Conservation (phyloP, 2,329 filamentous ascomycete species). For the Immersiporthe knoxdaviesiana region DNA sequence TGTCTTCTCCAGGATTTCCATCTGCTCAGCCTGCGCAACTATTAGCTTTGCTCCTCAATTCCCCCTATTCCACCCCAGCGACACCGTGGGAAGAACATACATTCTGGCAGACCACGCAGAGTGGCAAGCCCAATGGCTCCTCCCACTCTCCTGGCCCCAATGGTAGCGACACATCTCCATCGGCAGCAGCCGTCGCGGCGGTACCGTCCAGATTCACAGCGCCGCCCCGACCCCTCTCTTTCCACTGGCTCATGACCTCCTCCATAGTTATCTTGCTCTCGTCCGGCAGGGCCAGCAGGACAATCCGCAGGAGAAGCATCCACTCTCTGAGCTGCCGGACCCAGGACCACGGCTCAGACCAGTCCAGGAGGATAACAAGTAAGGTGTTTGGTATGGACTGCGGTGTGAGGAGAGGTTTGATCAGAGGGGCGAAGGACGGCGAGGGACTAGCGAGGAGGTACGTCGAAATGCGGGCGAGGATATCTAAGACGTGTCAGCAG, state of each 20-base stretch:
- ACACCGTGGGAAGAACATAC: conserved; percentile 52
- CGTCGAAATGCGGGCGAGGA: conserved; percentile 83
- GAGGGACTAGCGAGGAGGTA: conserved; percentile 88
- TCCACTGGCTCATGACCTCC: conserved; percentile 80
- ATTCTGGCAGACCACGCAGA: conserved; percentile 96
- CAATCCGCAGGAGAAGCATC: conserved; percentile 80
- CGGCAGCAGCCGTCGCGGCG: conserved; percentile 58
- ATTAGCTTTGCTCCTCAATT: conserved; percentile 32
- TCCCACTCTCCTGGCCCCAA: conserved; percentile 92
- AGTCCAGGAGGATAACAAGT: conserved; percentile 90
- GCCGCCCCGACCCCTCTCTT: conserved; percentile 71
- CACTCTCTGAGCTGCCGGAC: conserved; percentile 85
- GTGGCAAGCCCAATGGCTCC: conserved; percentile 80
- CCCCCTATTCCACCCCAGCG: too few species aligned
- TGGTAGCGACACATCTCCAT: conserved; percentile 72
- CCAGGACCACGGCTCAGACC: conserved; percentile 93
- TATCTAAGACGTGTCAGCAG: conserved; percentile 61
- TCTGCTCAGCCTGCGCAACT: conserved; percentile 71
- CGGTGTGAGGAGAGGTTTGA: conserved; percentile 82
- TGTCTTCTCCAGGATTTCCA: conserved; percentile 86
- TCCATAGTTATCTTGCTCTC: conserved; percentile 84
- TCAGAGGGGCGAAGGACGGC: conserved; percentile 77
- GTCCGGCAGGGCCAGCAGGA: conserved; percentile 72
- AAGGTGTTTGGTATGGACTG: conserved; percentile 84
- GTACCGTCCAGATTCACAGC: conserved; percentile 66